Evolutionary conservation across 2,329 filamentous ascomycete genomes (phyloP).

Genomic region (Microsporum ferrugineum): DNA sequence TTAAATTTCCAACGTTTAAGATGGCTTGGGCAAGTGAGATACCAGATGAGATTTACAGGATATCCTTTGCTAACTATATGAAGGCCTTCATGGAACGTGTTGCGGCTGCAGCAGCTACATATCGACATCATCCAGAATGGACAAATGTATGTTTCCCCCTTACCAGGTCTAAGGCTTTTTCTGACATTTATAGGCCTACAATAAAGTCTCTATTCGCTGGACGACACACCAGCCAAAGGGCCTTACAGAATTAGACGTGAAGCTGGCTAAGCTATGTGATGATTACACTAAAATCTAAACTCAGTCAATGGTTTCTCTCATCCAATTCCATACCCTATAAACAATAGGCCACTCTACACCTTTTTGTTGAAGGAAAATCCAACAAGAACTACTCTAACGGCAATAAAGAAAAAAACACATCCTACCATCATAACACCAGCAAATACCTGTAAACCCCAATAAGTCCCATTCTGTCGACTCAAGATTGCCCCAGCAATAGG

Average conservation of each 20-base stretch:
- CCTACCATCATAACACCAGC: conserved; percentile 44
- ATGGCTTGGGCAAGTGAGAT: conserved; percentile 4
- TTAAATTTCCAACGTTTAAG: conserved; percentile 5
- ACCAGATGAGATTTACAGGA: neutral
- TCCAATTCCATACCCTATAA: neutral
- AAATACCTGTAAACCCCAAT: conserved; percentile 53
- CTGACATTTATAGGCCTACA: conserved; percentile 2
- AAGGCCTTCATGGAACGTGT: conserved; percentile 5
- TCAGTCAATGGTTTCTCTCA: neutral
- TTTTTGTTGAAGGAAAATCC: neutral
- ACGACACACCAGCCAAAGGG: conserved; percentile 4
- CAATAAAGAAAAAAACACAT: conserved; percentile 32
- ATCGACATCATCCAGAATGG: conserved; percentile 8
- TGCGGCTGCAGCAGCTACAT: neutral
- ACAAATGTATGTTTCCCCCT: conserved; percentile 1
- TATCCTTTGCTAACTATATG: neutral
- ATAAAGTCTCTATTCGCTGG: conserved; percentile 7
- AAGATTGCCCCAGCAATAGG: conserved; percentile 55
- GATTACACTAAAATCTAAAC: neutral
- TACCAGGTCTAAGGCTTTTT: neutral
- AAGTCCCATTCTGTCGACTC: conserved; percentile 40
- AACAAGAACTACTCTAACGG: conserved; percentile 22
- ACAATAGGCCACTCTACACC: neutral
- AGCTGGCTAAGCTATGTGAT: conserved; percentile 4
- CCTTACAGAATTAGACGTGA: conserved; percentile 2